Conservation (phyloP, 495 filamentous ascomycete species). For the Melanomma pulvis-pyrius region DNA sequence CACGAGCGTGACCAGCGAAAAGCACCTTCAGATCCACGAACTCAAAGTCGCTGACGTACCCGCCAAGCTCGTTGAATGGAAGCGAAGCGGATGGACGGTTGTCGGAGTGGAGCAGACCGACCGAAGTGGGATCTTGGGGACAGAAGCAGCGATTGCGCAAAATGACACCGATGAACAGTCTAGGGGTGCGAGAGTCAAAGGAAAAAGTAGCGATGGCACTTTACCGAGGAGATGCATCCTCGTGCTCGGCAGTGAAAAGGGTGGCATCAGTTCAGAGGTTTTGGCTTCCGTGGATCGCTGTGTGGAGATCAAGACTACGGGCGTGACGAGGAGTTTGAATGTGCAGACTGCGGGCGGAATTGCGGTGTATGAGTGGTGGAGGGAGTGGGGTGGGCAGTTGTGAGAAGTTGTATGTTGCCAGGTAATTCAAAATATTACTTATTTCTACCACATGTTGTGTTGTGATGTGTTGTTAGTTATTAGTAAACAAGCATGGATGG, state of each 20-base stretch:
- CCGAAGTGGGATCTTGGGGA: constrained; percentile 46
- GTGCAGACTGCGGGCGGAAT: constrained; percentile 56
- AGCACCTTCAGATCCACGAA: constrained; percentile 50
- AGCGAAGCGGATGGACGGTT: constrained; percentile 47
- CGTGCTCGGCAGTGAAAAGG: constrained; percentile 53
- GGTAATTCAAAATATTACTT: too few relatives aligned
- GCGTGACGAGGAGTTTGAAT: constrained; percentile 56
- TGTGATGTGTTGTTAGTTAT: too few relatives aligned
- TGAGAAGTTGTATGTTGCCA: too few relatives aligned
- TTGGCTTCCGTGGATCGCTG: constrained; percentile 51
- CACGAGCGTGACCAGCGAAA: constrained; percentile 50
- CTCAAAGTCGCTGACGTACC: constrained; percentile 39
- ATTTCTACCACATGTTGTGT: too few relatives aligned
- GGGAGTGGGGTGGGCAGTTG: constrained; percentile 27
- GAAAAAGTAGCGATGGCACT: constrained; percentile 1
- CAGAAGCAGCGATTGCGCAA: not conserved
- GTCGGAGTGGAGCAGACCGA: constrained; percentile 58
- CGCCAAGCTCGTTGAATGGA: constrained; percentile 40
- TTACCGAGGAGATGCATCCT: constrained; percentile 50
- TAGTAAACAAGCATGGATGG: too few relatives aligned
- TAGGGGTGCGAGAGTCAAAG: not conserved
- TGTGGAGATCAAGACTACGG: constrained; percentile 54
- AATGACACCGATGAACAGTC: not conserved
- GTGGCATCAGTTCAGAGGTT: constrained; percentile 51
- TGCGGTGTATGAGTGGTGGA: constrained; percentile 51